phyloP scores from a whole-genome alignment of 768 basidiomycete genomes.

The Leccinum aurantiacum region DNA sequence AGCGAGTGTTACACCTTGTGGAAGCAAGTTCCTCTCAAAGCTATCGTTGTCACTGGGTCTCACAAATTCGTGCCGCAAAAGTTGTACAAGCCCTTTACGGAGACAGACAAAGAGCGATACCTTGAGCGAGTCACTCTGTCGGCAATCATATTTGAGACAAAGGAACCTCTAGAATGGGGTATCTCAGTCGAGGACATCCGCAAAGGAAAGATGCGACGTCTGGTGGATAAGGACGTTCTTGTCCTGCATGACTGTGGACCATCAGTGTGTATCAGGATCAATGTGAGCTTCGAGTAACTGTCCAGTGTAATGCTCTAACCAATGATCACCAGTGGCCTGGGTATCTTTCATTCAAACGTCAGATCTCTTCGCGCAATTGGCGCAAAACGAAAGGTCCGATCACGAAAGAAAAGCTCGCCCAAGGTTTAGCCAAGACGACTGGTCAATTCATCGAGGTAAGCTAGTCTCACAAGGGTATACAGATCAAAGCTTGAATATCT shows the following conservation, averaged over 20 bases:
- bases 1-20: conserved; percentile 16
- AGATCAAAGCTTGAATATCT: conserved; percentile 8
- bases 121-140: conserved; percentile 68
- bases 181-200: conserved; percentile 69
- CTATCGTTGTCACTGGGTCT: conserved; percentile 28
- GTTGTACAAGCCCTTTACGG: conserved; percentile 75
- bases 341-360: conserved; percentile 67
- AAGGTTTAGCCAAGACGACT: conserved; percentile 69
- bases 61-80: conserved; percentile 60
- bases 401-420: conserved; percentile 69
- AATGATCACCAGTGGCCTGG: conserved; percentile 65
- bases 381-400: conserved; percentile 77
- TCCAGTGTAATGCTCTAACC: conserved; percentile 40
- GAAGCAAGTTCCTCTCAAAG: conserved; percentile 10
- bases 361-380: conserved; percentile 74
- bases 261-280: conserved; percentile 75
- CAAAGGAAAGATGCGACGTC: conserved; percentile 52
- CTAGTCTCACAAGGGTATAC: conserved; percentile 31
- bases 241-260: conserved; percentile 75
- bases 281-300: conserved; percentile 43
- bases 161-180: conserved; percentile 56
- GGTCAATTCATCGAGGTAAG: conserved; percentile 61
- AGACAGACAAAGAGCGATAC: conserved; percentile 73
- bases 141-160: conserved; percentile 60
- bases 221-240: conserved; percentile 57